Base-by-base conservation (phyloP, 345 rosid genomes). In the Gossypium sturtianum region DNA sequence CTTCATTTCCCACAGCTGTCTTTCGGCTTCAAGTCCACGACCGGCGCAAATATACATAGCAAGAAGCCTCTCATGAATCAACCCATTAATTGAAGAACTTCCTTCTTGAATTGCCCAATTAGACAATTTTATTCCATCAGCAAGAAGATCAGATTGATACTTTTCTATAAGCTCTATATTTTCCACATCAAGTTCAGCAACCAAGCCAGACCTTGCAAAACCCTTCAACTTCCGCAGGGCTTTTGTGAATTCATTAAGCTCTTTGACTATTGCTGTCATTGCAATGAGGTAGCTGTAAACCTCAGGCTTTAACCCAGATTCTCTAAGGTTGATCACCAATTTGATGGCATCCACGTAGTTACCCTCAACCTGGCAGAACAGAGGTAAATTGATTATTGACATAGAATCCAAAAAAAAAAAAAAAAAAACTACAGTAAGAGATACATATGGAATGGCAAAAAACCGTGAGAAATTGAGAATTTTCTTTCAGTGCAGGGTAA, bases 31-130 rank as follows among this genome's bases (percentile, higher is more conserved):
- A 17, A 80, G 84, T 74, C 97, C 98, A 56, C 80, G 87, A 56
- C 98, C 94, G 2, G 97, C 90, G 23, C 98, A 94, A 38, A 94
- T 82, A 76, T 94, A 87, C 98, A 94, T 94, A 27, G 94, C 94
- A 0, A 94, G 88, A 71, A 94, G 98, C 70, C 90, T 89, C 84
- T 94, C 97, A 17, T 92, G 96, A 49, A 91, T 87, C 44, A 86
- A 85, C 45, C 94, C 96, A 41, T 74, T 43, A 38, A 94, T 77
- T 2, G 94, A 80, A 59, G 85, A 79, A 51, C 80, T 79, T 23
- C 88, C 89, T 65, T 94, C 97, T 79, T 89, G 82, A 75, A 90
- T 56, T 9, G 92, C 92, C 98, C 97, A 94, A 43, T 72, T 57
- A 20, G 97, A 88, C 79, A 92, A 78, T 66, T 77, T 77, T 12